Conservation (phyloP, 2,329 filamentous ascomycete genomes). For the Exophiala bonariae region DNA sequence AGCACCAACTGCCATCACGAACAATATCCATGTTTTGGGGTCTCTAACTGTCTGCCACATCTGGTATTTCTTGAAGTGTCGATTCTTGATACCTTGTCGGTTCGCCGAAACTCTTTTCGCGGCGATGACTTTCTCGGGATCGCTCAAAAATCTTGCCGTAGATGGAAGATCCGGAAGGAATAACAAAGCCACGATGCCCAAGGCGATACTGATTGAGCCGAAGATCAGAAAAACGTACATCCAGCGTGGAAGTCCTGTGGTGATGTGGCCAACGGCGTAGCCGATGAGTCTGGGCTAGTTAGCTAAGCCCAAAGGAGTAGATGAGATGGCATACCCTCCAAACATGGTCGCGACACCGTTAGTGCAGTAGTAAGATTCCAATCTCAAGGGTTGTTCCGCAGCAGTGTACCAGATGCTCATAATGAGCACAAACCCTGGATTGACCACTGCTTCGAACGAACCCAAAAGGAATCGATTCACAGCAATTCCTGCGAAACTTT, state of each 20-base stretch:
- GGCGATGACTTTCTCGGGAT: conserved; percentile 48
- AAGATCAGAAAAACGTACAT: conserved; percentile 29
- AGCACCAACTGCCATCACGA: conserved; percentile 53
- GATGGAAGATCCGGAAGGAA: conserved; percentile 18
- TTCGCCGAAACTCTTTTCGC: conserved; percentile 55
- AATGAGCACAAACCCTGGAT: conserved; percentile 35
- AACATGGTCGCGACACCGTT: conserved; percentile 64
- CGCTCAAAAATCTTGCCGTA: conserved; percentile 32
- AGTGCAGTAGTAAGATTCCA: conserved; percentile 33
- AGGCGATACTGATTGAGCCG: conserved; percentile 17
- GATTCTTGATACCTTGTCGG: conserved; percentile 56
- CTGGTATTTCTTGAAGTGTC: conserved; percentile 49
- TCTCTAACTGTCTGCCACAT: conserved; percentile 51
- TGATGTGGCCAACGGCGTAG: conserved; percentile 23
- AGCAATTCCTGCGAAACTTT: conserved; percentile 18
- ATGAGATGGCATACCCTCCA: conserved; percentile 50
- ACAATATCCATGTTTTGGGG: conserved; percentile 61
- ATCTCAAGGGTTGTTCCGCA: conserved; percentile 18
- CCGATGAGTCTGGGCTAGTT: conserved; percentile 33
- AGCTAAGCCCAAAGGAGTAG: conserved; percentile 26
- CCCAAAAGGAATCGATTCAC: conserved; percentile 21
- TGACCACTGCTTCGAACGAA: conserved; percentile 28
- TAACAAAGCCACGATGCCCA: conserved; percentile 14
- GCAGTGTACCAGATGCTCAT: conserved; percentile 26
- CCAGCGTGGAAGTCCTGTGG: conserved; percentile 19